phyloP scores from a whole-genome alignment of 2,329 filamentous ascomycete genomes.

The Helotiales sp. region DNA sequence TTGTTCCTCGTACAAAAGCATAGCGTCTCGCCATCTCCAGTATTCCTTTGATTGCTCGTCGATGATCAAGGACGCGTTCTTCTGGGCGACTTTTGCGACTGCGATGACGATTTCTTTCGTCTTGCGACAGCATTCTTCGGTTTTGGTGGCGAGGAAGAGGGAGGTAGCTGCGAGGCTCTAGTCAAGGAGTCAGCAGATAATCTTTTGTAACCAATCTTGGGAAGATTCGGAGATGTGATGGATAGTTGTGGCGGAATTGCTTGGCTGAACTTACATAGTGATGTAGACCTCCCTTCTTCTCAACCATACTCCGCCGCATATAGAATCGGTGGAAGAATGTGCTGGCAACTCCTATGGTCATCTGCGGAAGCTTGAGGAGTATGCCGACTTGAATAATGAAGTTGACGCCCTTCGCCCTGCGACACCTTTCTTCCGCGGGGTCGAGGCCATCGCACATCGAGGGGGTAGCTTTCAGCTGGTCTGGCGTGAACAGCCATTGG shows the following conservation, averaged over 20 bases:
- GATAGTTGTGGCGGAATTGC: conserved; percentile 4
- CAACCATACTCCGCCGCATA: conserved; percentile 84
- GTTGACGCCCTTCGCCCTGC: conserved; percentile 89
- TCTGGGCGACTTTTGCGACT: conserved; percentile 92
- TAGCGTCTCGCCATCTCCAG: conserved; percentile 96
- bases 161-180: conserved; percentile 86
- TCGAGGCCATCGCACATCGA: conserved; percentile 83
- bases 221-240: conserved; percentile 20
- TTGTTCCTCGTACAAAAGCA: conserved; percentile 88
- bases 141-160: conserved; percentile 94
- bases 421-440: conserved; percentile 75
- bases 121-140: conserved; percentile 95
- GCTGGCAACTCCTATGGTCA: conserved; percentile 88
- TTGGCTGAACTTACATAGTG: conserved; percentile 73
- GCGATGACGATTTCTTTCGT: conserved; percentile 94
- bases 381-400: conserved; percentile 96
- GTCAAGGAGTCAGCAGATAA: conserved; percentile 25
- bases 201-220: conserved; percentile 10
- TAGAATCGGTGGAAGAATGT: conserved; percentile 97
- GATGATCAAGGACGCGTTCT: conserved; percentile 85
- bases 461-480: conserved; percentile 82
- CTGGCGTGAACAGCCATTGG: conserved; percentile 90
- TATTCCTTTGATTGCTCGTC: conserved; percentile 98
- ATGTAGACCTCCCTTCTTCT: conserved; percentile 78
- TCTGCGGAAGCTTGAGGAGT: conserved; percentile 87